Percentiles rank a stretch among this genome's conserved stretches.
Conservation (phyloP, 306 rosid genomes). For the Trichosanthes cucumerina region DNA sequence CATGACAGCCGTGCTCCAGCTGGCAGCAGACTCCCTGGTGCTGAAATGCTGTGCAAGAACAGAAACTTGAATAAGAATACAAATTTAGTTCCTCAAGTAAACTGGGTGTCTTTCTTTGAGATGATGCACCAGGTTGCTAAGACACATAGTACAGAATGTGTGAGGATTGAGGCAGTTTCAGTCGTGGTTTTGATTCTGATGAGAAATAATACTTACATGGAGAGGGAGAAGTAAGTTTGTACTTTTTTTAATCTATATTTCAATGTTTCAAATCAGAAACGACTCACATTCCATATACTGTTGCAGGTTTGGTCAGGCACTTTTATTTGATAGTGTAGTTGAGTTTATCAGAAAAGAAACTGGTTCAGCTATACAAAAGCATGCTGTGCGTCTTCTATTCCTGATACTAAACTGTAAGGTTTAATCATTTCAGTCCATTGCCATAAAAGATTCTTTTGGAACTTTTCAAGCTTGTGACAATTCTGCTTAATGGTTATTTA, state of each 20-base stretch:
- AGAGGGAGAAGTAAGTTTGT: conserved; percentile 65
- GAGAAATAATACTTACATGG: conserved; percentile 41
- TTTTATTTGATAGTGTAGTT: conserved; percentile 45
- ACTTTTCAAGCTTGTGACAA: neutral
- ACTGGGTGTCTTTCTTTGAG: conserved; percentile 54
- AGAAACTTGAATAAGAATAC: conserved; percentile 32
- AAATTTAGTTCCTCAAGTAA: conserved; percentile 32
- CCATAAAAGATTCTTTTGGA: neutral
- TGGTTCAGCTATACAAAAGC: conserved; percentile 50
- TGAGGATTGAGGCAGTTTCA: conserved; percentile 57
- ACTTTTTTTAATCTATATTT: conserved; percentile 15
- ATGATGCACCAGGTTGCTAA: conserved; percentile 42
- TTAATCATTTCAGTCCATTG: conserved; percentile 10
- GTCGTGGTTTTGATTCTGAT: conserved; percentile 51
- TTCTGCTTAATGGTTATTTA: neutral
- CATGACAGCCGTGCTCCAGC: conserved; percentile 7
- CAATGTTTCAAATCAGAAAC: neutral
- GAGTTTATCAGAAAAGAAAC: conserved; percentile 62
- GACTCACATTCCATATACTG: neutral
- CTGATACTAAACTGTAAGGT: conserved; percentile 69
- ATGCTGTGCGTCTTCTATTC: conserved; percentile 53
- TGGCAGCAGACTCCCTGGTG: conserved; percentile 13
- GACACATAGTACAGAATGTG: conserved; percentile 45
- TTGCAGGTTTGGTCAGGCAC: conserved; percentile 50
- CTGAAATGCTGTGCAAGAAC: conserved; percentile 26